A percentile compares a stretch with the other conserved stretches of the same genome.
phyloP scores from a whole-genome alignment of 208 protist genomes.

The Crithidia bombi region DNA sequence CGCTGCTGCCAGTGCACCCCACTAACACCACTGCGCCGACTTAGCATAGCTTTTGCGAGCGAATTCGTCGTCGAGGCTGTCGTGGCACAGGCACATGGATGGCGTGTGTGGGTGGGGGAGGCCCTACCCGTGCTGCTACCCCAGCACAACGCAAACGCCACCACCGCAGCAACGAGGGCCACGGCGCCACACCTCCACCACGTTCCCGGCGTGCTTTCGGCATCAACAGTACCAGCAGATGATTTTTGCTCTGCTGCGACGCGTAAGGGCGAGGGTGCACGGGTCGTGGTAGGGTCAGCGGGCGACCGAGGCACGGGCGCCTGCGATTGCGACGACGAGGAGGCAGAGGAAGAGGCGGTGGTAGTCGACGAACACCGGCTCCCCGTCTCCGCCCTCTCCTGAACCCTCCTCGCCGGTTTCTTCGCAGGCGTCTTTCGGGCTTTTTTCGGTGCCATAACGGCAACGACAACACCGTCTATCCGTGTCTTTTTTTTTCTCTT shows the following conservation, averaged over 20 bases:
- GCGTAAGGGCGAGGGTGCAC: background rate
- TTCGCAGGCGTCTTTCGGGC: background rate
- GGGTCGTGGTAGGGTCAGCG: background rate
- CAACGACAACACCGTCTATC: background rate
- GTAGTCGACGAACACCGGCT: background rate
- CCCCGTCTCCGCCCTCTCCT: background rate
- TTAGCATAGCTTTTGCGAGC: slow-evolving; percentile 32
- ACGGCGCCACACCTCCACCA: too few relatives aligned
- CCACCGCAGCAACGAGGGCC: background rate
- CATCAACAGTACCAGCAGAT: background rate
- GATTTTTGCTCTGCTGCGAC: background rate
- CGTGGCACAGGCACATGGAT: slow-evolving; percentile 29
- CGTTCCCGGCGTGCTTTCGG: background rate
- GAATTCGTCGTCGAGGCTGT: slow-evolving; percentile 11
- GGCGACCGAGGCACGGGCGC: background rate
- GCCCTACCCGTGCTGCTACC: too few relatives aligned
- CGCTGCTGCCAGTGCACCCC: slow-evolving; percentile 35
- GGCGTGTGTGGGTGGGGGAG: background rate
- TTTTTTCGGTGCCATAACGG: background rate
- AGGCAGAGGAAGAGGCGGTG: background rate
- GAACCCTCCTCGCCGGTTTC: background rate
- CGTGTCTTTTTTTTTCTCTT: background rate
- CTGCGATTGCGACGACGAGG: background rate
- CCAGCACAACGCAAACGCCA: background rate
- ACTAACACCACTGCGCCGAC: slow-evolving; percentile 38